A percentile compares a stretch with the other conserved stretches of the same genome.
Evolutionary conservation across 805 yeast species (phyloP).

Genomic region (Candida endomychidarum): DNA sequence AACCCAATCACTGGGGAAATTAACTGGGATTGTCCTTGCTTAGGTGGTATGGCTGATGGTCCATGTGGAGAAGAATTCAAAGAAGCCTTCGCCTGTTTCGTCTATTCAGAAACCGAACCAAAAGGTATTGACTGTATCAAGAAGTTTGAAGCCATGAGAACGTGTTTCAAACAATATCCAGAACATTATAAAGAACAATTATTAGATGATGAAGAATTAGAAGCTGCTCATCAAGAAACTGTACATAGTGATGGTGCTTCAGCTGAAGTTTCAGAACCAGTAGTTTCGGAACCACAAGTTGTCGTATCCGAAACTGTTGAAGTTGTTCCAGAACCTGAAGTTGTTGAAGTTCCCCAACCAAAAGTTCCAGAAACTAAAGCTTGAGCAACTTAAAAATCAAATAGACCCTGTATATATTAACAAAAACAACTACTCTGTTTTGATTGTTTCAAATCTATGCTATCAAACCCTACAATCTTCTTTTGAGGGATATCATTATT

Average conservation of each 20-base stretch:
- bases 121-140: conserved; percentile 95
- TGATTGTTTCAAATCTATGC: conserved; percentile 24
- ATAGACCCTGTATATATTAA: conserved; percentile 9
- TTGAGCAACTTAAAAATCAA: neutral
- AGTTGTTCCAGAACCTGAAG: neutral
- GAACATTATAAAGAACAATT: conserved; percentile 92
- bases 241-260: conserved; percentile 12
- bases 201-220: conserved; percentile 66
- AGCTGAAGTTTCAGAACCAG: conserved; percentile 13
- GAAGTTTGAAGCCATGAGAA: conserved; percentile 88
- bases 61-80: conserved; percentile 74
- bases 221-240: conserved; percentile 6
- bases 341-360: conserved; percentile 1
- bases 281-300: neutral
- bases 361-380: neutral
- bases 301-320: conserved; percentile 12
- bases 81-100: conserved; percentile 91
- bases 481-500: conserved; percentile 12
- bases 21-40: conserved; percentile 99
- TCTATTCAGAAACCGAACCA: conserved; percentile 91
- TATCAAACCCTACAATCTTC: conserved; percentile 29
- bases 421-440: conserved; percentile 6
- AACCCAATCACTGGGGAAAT: conserved; percentile 98
- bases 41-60: conserved; percentile 98
- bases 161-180: conserved; percentile 89